Evolutionary conservation across 2,329 filamentous ascomycete species (phyloP), one percentile per base, ranked within the genome.

Genomic region (Monilinia aucupariae): DNA sequence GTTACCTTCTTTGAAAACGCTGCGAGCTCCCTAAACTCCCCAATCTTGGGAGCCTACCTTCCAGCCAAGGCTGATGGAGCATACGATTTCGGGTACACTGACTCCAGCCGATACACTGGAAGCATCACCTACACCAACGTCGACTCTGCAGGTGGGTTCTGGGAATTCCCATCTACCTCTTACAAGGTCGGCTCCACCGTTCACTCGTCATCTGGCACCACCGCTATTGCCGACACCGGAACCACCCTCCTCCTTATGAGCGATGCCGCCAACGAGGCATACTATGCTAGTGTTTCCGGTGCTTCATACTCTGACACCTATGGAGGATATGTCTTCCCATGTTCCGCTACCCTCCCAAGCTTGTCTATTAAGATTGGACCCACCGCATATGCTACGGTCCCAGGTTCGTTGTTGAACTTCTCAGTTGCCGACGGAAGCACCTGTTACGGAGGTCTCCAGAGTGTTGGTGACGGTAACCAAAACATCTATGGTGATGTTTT

Each of bases 31-130:
- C 66, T 73, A 25, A 45, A 67, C 47, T 64, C 67, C 9, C 80
- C 80, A 13, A 72, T 87, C 43, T 86, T 87, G 72, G 82, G 83
- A 9, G 83, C 80, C 49, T 76, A 77, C 60, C 75, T 84, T 61
- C 81, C 81, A 68, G 75, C 77, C 64, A 76, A 78, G 64, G 68
- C 71, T 9, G 64, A 77, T 22, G 79, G 82, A 48, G 76, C 75
- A 37, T 85, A 83, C 72, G 79, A 83, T 70, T 85, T 85, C 64
- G 82, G 82, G 54, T 82, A 74, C 74, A 81, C 83, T 63, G 79
- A 85, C 74, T 69, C 65, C 34, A 71, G 73, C 64, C 80, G 81
- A 68, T 84, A 82, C 77, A 80, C 76, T 5, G 83, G 83, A 39
- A 59, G 69, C 32, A 78, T 85, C 71, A 75, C 74, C 63, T 86